A percentile compares a stretch with the other conserved stretches of the same genome.
Evolutionary conservation across 1,284 basidiomycete genomes (phyloP).

Genomic region (Filobasidium uniguttulatum): DNA sequence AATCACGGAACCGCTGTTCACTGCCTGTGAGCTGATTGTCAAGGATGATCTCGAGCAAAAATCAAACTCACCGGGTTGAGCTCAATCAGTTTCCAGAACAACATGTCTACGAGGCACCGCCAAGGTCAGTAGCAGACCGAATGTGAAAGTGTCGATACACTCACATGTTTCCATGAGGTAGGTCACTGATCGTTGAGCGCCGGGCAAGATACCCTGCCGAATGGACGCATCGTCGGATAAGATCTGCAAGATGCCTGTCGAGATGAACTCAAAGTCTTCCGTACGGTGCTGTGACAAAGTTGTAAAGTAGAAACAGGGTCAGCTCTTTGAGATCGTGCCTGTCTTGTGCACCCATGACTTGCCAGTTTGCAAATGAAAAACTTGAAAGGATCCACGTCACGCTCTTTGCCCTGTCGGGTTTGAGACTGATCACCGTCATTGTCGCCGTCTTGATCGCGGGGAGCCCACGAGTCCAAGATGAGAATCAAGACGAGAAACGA

Average conservation of each 20-base stretch:
- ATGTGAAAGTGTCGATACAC: slow-evolving; percentile 24
- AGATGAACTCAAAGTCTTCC: slow-evolving; percentile 70
- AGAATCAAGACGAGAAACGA: slow-evolving; percentile 62
- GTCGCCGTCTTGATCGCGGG: no score
- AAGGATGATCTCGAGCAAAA: slow-evolving; percentile 4
- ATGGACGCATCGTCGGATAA: slow-evolving; percentile 61
- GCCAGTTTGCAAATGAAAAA: slow-evolving; percentile 80
- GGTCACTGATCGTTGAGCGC: slow-evolving; percentile 62
- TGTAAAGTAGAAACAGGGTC: not conserved
- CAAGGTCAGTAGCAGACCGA: not conserved
- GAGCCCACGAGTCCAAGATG: slow-evolving; percentile 68
- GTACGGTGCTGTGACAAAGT: slow-evolving; percentile 53
- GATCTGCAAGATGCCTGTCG: slow-evolving; percentile 56
- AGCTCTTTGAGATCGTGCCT: slow-evolving; percentile 1
- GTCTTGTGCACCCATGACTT: slow-evolving; percentile 34
- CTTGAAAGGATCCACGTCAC: slow-evolving; percentile 74
- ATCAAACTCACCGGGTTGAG: slow-evolving; percentile 57
- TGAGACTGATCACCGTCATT: no score
- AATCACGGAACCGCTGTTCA: slow-evolving; percentile 71
- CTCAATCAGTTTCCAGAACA: slow-evolving; percentile 83
- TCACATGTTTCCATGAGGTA: slow-evolving; percentile 66
- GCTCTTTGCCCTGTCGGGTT: no score
- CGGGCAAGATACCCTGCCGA: slow-evolving; percentile 61
- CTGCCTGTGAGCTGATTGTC: slow-evolving; percentile 1
- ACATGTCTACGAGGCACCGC: slow-evolving; percentile 40